phyloP scores from a whole-genome alignment of 1,139 yeast species.

The Geotrichum candidum region DNA sequence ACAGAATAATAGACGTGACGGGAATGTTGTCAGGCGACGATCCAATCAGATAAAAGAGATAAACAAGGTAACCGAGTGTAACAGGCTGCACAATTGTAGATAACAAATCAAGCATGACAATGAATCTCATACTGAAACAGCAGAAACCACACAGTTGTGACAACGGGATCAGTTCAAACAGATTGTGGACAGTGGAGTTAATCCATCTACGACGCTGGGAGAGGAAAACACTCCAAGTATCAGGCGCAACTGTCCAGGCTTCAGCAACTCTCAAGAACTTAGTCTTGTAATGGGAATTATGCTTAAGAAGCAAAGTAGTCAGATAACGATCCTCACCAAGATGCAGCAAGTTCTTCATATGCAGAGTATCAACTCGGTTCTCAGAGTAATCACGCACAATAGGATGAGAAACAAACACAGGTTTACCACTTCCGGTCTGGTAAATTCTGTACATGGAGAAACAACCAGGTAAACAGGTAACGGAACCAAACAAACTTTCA shows the following conservation, averaged over 20 bases:
- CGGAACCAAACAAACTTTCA: slow-evolving; percentile 40
- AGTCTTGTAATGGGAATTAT: slow-evolving; percentile 31
- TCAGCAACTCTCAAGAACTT: slow-evolving; percentile 34
- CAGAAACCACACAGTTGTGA: slow-evolving; percentile 37
- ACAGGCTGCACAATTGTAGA: slow-evolving; percentile 37
- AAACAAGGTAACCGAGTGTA: slow-evolving; percentile 34
- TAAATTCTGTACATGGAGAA: slow-evolving; percentile 38
- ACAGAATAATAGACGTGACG: slow-evolving; percentile 33
- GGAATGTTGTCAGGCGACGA: slow-evolving; percentile 32
- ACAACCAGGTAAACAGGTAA: slow-evolving; percentile 43
- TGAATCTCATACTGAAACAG: slow-evolving; percentile 35
- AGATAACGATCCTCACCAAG: slow-evolving; percentile 42
- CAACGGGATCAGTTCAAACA: slow-evolving; percentile 33
- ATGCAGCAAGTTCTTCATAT: slow-evolving; percentile 39
- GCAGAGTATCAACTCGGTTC: slow-evolving; percentile 39
- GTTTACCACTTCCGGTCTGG: slow-evolving; percentile 36
- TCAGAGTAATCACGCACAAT: slow-evolving; percentile 37
- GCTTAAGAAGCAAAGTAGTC: slow-evolving; percentile 37
- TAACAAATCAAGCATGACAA: slow-evolving; percentile 35
- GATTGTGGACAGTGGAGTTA: slow-evolving; percentile 38
- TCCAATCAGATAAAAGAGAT: slow-evolving; percentile 34
- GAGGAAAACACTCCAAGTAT: slow-evolving; percentile 31
- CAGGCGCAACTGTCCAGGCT: slow-evolving; percentile 36
- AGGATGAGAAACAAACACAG: slow-evolving; percentile 38
- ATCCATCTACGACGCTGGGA: slow-evolving; percentile 40